These are phyloP conservation scores for Lentinula sp. DNA, from an alignment of 768 basidiomycete species.

Conservation along the genomic window DNA sequence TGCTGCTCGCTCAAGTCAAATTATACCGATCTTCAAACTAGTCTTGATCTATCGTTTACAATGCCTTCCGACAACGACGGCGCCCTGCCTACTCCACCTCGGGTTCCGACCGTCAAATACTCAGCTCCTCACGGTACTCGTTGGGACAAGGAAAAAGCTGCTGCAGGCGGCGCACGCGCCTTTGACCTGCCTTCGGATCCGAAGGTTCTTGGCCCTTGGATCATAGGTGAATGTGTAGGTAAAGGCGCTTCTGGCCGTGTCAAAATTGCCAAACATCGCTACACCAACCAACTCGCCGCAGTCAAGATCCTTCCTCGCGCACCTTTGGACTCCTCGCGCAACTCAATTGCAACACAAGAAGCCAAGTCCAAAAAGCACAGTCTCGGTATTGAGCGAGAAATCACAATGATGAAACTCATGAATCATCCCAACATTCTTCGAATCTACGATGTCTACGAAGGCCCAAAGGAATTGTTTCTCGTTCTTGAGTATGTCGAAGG, in stretches of 20 bases:
- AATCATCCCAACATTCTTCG: conserved; percentile 96
- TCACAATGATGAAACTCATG: conserved; percentile 99
- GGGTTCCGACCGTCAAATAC: conserved; percentile 69
- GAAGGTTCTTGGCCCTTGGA: conserved; percentile 84
- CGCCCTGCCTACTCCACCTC: conserved; percentile 53
- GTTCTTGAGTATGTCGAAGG: conserved; percentile 94
- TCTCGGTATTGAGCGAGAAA: conserved; percentile 88
- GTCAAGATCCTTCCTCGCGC: conserved; percentile 92
- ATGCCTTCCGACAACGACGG: conserved; percentile 13
- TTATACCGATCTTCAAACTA: conserved; percentile 20
- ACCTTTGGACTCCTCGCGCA: conserved; percentile 67
- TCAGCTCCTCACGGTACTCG: conserved; percentile 68
- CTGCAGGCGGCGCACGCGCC: conserved; percentile 62
- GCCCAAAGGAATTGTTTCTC: conserved; percentile 84
- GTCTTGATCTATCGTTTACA: conserved; percentile 18
- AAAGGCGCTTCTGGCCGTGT: conserved; percentile 94
- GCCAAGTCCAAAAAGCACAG: conserved; percentile 77
- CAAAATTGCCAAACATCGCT: conserved; percentile 83
- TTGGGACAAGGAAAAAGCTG: conserved; percentile 85
- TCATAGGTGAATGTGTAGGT: conserved; percentile 89
- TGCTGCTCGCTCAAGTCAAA: conserved; percentile 27
- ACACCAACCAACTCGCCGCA: conserved; percentile 88
- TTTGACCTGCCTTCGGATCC: conserved; percentile 86
- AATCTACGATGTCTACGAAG: conserved; percentile 94
- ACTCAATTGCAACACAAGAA: conserved; percentile 57